Evolutionary conservation across 805 yeast species (phyloP).

Genomic region (Candida wancherniae): DNA sequence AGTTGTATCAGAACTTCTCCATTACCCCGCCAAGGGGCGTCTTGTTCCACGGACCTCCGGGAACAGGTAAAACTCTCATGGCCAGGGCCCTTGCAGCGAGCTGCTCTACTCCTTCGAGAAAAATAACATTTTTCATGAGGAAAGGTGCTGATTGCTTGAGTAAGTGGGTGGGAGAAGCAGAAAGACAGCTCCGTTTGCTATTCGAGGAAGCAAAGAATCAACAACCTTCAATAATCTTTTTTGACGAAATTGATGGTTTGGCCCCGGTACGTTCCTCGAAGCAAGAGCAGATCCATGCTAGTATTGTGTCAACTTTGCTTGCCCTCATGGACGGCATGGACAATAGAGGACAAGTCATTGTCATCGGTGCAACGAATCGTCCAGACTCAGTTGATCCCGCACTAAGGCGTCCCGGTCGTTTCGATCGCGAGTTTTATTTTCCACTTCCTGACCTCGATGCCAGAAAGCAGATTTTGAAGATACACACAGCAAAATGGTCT

Average conservation of each 20-base stretch:
- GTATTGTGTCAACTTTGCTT: conserved; percentile 89
- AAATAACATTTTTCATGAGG: conserved; percentile 95
- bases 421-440: conserved; percentile 94
- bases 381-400: conserved; percentile 99
- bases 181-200: conserved; percentile 80
- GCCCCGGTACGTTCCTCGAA: conserved; percentile 97
- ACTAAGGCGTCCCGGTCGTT: conserved; percentile 91
- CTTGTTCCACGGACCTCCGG: conserved; percentile 97
- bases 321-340: conserved; percentile 99
- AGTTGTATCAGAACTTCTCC: conserved; percentile 80
- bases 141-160: conserved; percentile 97
- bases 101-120: conserved; percentile 76
- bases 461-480: conserved; percentile 69
- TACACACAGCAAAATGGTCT: conserved; percentile 87
- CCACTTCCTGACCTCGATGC: conserved; percentile 84
- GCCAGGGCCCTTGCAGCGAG: conserved; percentile 96
- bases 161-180: conserved; percentile 99
- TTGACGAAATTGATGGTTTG: conserved; percentile 96
- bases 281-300: conserved; percentile 97
- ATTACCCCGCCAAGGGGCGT: conserved; percentile 98
- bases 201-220: conserved; percentile 95
- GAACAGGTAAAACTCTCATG: conserved; percentile 97
- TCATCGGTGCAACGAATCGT: conserved; percentile 95
- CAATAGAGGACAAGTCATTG: conserved; percentile 95
- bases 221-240: conserved; percentile 93